These are phyloP conservation scores for Ogataea pilisensis DNA, from an alignment of 805 yeast species.

Conservation along the genomic window DNA sequence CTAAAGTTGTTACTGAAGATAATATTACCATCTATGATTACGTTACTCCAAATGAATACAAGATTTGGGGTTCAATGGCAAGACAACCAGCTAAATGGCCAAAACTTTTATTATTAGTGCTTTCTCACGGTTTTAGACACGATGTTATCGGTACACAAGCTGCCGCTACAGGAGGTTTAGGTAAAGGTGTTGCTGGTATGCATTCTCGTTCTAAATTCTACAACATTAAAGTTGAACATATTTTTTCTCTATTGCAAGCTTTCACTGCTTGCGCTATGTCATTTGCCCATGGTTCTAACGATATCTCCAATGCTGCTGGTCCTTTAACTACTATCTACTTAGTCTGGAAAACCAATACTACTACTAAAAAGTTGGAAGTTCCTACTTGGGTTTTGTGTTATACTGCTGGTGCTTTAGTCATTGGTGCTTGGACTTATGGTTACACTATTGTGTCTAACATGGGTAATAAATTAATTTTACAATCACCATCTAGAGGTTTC, in stretches of 20 bases:
- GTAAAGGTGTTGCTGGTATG: conserved; percentile 45
- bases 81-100: conserved; percentile 54
- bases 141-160: conserved; percentile 56
- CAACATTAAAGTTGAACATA: conserved; percentile 65
- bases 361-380: conserved; percentile 46
- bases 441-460: conserved; percentile 62
- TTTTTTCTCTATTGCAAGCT: conserved; percentile 65
- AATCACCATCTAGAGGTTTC: conserved; percentile 77
- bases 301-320: conserved; percentile 74
- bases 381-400: conserved; percentile 71
- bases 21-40: conserved; percentile 5
- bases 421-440: conserved; percentile 71
- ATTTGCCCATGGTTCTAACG: conserved; percentile 80
- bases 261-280: conserved; percentile 77
- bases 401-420: conserved; percentile 61
- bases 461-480: conserved; percentile 71
- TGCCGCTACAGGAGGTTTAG: conserved; percentile 33
- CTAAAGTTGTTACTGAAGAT: conserved; percentile 31
- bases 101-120: conserved; percentile 40
- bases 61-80: conserved; percentile 36
- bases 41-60: conserved; percentile 14
- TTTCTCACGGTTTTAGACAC: conserved; percentile 58
- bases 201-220: conserved; percentile 60
- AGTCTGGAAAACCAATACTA: conserved; percentile 52
- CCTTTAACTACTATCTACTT: conserved; percentile 64